Base-by-base conservation (phyloP, 345 rosid genomes). In the Cardiospermum halicacabum region DNA sequence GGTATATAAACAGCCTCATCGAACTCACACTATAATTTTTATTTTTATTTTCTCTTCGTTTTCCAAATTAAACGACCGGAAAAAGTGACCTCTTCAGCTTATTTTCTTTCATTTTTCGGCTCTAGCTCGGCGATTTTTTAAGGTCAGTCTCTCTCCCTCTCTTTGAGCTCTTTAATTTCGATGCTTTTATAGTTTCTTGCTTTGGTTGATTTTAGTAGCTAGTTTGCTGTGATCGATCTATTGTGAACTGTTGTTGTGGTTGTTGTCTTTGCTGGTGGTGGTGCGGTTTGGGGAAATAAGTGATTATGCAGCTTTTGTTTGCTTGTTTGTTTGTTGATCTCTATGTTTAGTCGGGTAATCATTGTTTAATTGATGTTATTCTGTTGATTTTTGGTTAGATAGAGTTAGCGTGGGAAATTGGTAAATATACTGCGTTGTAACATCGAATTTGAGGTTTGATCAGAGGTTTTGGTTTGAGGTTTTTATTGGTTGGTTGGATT, bases 1-100 rank as follows among this genome's bases (percentile, higher is more conserved):
- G 78, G 59, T 72, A 82, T 77, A 77, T 62, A 79, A 67, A 26
- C 72, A 53, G 68, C 75, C 73, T 62, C 65, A 76, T 77, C 65
- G 31, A 43, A 10, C 58, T 53, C 43, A 42, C 61, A 56, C 62
- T 27, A 11, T 21, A 4, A 53, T 15, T 34, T 34, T 34, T 4
- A 34, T 31, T 26, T 26, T 4, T n/a, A n/a, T n/a, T 32, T 30
- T 40, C 30, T 55, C 58, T 40, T 62, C 62, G 7, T 32, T 64
- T 68, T 68, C 37, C 39, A 54, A 71, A 65, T 70, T 73, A 56
- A 60, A 36, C 57, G 25, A 39, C 28, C 51, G 57, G n/a, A 59
- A 58, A 67, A 62, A 74, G 76, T 16, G 62, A 73, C 80, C 72
- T 61, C 51, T 69, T 79, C 77, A 12, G 25, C 65, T 62, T 75